Evolutionary conservation across 371 early-diverging fungal genomes (phyloP).

Genomic region (Rhizomucor pusillus): DNA sequence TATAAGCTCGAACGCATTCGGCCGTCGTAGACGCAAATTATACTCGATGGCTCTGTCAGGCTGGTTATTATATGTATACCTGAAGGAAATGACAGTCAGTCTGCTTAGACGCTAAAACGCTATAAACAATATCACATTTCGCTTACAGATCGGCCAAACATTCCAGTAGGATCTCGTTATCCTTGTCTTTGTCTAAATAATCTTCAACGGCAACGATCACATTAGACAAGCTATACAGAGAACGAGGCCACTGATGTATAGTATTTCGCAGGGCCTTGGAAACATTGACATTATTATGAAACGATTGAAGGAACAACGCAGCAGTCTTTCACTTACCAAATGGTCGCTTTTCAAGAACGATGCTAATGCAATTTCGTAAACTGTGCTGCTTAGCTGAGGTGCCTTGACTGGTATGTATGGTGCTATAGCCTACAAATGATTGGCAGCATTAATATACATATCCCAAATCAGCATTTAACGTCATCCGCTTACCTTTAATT

Average conservation of each 20-base stretch:
- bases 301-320: neutral
- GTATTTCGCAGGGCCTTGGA: constrained; percentile 51
- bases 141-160: constrained; percentile 78
- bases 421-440: constrained; percentile 54
- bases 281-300: neutral
- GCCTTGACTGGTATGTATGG: constrained; percentile 77
- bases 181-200: constrained; percentile 48
- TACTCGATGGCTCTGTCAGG: constrained; percentile 81
- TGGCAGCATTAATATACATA: neutral
- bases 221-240: constrained; percentile 68
- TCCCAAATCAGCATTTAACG: too few relatives aligned
- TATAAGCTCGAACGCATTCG: constrained; percentile 75
- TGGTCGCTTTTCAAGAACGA: constrained; percentile 66
- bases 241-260: constrained; percentile 76
- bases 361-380: constrained; percentile 87
- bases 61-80: constrained; percentile 67
- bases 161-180: constrained; percentile 61
- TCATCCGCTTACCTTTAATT: constrained; percentile 51
- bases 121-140: neutral
- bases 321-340: constrained; percentile 33
- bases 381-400: constrained; percentile 72
- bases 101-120: neutral
- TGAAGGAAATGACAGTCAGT: constrained; percentile 14
- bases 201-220: constrained; percentile 81
- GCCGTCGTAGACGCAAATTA: constrained; percentile 69